Base-by-base conservation (phyloP, 805 yeast genomes). In the Wickerhamomyces ciferrii region DNA sequence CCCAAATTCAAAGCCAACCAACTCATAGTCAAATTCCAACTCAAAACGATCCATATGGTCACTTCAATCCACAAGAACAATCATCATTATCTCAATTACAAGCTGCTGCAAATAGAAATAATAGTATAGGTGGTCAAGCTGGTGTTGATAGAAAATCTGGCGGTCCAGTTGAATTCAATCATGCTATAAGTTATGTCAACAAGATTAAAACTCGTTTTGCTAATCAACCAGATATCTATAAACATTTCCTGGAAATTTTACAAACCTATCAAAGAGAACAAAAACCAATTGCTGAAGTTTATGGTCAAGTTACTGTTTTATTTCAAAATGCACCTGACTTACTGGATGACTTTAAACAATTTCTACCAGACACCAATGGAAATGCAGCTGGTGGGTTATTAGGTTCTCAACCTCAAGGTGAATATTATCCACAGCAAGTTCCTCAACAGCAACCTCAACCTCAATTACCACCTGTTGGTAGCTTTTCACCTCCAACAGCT, bases 231-330 rank as follows among this genome's bases (percentile, higher is more conserved):
- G 97, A 92, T 59, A 89, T 91, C 48, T 94, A 94, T 72, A 94
- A 94, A 68, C 90, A 84, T 56, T 94, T 94, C 56, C 72, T 95
- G 66, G 99, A 94, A 64, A 94, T 92, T 48, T 71, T 94, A 56
- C 99, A 94, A 65, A 92, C 97, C 41, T 94, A 92, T 63, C 99
- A 94, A 70, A 81, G 96, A 53, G 99, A 92, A 61, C 96, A 90
- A 61, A 86, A 89, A 60, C 96, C 97, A 42, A 94, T 94, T 44
- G 84, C 88, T 43, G 98, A 94, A 60, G 99, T 94, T 13, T 94
- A 94, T 60, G 85, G 88, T 46, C 97, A 94, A 62, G 97, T 94
- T 2, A 86, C 97, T 1, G 75, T 81, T 7, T 72, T 94, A 44
- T 94, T 94, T 69, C 84, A 87, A 49, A 87, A 88, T 56, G 96